These are phyloP conservation scores for Cystobasidium onofrii DNA, from an alignment of 768 basidiomycete species.

Conservation along the genomic window DNA sequence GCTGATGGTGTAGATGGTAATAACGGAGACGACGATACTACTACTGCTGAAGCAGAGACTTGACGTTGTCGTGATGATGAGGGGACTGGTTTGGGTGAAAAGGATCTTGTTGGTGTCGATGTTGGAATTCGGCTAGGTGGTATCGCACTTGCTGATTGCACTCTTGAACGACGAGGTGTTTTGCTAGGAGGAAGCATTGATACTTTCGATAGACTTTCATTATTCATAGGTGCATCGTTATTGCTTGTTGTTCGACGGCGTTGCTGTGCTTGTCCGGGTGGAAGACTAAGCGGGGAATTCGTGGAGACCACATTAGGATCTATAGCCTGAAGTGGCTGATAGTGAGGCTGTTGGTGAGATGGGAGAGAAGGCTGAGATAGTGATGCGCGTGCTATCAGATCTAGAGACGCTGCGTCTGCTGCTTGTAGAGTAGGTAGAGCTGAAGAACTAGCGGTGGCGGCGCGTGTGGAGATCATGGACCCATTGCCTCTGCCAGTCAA, in stretches of 20 bases:
- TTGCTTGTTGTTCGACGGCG: background rate
- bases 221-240: background rate
- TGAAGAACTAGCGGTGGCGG: background rate
- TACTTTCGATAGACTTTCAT: background rate
- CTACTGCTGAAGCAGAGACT: background rate
- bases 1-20: background rate
- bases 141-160: constrained; percentile 10
- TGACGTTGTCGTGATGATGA: background rate
- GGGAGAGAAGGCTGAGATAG: background rate
- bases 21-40: too few species aligned
- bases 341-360: background rate
- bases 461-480: background rate
- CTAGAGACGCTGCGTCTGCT: background rate
- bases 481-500: background rate
- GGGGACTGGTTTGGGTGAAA: background rate
- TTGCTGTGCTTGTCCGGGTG: background rate
- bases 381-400: background rate
- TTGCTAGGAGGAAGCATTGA: background rate
- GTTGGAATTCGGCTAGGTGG: too few species aligned
- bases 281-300: background rate
- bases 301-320: background rate
- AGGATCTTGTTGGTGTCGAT: background rate
- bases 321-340: background rate
- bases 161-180: constrained; percentile 9
- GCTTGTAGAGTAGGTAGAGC: background rate